Conservation (phyloP, 129 eudicot species). For the Escallonia herrerae region DNA sequence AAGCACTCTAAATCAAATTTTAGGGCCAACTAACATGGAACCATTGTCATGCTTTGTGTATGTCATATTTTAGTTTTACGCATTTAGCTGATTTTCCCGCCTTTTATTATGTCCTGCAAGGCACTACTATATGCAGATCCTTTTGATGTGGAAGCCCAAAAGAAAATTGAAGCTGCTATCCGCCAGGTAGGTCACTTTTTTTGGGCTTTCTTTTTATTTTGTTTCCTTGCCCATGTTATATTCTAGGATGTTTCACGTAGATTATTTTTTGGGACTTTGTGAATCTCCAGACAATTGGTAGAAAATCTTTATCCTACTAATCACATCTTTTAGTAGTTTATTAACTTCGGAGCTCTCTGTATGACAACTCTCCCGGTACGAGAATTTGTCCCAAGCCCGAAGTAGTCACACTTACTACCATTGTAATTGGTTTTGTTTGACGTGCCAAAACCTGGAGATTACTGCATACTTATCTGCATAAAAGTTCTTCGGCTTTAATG, state of each 20-base stretch:
- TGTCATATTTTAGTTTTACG: too few relatives aligned
- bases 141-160: conserved; percentile 96
- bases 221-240: background rate
- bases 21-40: too few relatives aligned
- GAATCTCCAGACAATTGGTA: too few relatives aligned
- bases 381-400: too few relatives aligned
- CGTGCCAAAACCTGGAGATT: background rate
- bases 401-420: too few relatives aligned
- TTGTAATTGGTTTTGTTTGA: too few relatives aligned
- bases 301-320: too few relatives aligned
- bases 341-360: too few relatives aligned
- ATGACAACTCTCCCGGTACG: too few relatives aligned
- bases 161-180: conserved; percentile 92
- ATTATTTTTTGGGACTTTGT: background rate
- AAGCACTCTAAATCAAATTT: too few relatives aligned
- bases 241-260: conserved; percentile 3
- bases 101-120: conserved; percentile 10
- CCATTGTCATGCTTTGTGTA: too few relatives aligned
- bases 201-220: background rate
- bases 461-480: background rate
- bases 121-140: conserved; percentile 93
- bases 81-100: background rate
- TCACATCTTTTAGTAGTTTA: too few relatives aligned
- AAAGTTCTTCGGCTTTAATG: background rate
- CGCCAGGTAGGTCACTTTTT: conserved; percentile 55